Evolutionary conservation across 768 basidiomycete species (phyloP).

Genomic region (Amanita thiersii): DNA sequence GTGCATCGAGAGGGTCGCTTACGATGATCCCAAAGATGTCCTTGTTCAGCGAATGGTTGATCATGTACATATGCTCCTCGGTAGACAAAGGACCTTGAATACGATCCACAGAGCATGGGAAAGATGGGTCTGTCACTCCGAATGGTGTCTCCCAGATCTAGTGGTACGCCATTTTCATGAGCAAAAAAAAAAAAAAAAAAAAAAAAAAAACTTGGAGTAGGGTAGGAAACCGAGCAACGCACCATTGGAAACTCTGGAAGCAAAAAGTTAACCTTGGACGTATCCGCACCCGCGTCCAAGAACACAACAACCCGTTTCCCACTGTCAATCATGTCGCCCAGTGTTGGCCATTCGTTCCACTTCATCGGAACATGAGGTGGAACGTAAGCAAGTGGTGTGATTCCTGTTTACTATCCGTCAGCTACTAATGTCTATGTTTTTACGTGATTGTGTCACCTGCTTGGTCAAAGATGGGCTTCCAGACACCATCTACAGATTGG

Average conservation of each 20-base stretch:
- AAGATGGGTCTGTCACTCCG: constrained; percentile 36
- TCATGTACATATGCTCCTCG: constrained; percentile 47
- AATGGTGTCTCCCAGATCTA: constrained; percentile 57
- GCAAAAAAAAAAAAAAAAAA: neutral
- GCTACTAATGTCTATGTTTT: too few species aligned
- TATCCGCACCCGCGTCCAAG: constrained; percentile 42
- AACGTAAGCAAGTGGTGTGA: constrained; percentile 38
- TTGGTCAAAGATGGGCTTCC: constrained; percentile 44
- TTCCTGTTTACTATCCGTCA: too few species aligned
- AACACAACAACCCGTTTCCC: constrained; percentile 57
- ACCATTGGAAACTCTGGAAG: constrained; percentile 53
- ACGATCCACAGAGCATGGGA: constrained; percentile 48
- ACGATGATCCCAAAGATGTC: constrained; percentile 33
- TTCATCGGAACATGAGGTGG: constrained; percentile 38
- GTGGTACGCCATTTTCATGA: neutral
- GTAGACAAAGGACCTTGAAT: constrained; percentile 38
- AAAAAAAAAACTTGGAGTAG: neutral
- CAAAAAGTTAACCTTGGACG: constrained; percentile 36
- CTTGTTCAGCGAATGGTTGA: constrained; percentile 50
- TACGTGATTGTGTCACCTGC: constrained; percentile 35
- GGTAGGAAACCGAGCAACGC: constrained; percentile 1
- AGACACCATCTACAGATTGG: constrained; percentile 35
- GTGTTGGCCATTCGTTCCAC: constrained; percentile 50
- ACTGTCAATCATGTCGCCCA: constrained; percentile 52
- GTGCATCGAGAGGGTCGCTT: constrained; percentile 27